Evolutionary conservation across 257 asterid genomes (phyloP), one percentile per base, ranked within the genome.

Genomic region (Jaltomata sinuosa): DNA sequence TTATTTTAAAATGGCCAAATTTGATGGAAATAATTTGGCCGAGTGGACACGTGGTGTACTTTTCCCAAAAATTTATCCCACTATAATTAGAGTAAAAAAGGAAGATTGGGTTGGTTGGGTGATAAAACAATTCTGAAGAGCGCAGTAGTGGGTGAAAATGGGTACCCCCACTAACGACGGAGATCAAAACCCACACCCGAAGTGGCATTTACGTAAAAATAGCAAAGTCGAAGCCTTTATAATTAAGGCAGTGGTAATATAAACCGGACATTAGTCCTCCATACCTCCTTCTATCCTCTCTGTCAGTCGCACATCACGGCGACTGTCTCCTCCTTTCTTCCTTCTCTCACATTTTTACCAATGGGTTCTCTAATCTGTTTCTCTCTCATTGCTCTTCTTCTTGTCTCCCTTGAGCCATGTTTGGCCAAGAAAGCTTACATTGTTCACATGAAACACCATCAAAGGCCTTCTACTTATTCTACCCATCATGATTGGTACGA

Each of bases 401-500:
- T 88, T 15, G 49, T 38, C 42, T 7, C 42, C 42, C 82, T 88
- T 62, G 90, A 71, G 4, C 85, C 89, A 49, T 79, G 83, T 72
- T 80, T 84, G 4, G 11, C 87, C 50, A 88, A 80, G 64, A 85
- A 86, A 59, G 86, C 89, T 0, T 89, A 88, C 87, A 89, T 90
- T 47, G 91, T 90, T 61, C 90, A 87, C 1, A 86, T 89, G 89
- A 90, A 87, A 25, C 87, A 90, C 54, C 80, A 84, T 9, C 81
- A 69, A 12, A 90, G 64, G 80, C 91, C 93, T 14, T 25, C 87
- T 16, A 62, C 87, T 21, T 90, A 49, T 49, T 62, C 85, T 47
- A 87, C 90, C 7, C 91, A 80, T 32, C 64, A 40, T 11, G 91
- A 90, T 11, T 90, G 91, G 93, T 90, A 87, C 50, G 45, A 40